A percentile compares a stretch with the other conserved stretches of the same genome.
Evolutionary conservation across 2,329 filamentous ascomycete species (phyloP).

Genomic region (Alternaria sp.): DNA sequence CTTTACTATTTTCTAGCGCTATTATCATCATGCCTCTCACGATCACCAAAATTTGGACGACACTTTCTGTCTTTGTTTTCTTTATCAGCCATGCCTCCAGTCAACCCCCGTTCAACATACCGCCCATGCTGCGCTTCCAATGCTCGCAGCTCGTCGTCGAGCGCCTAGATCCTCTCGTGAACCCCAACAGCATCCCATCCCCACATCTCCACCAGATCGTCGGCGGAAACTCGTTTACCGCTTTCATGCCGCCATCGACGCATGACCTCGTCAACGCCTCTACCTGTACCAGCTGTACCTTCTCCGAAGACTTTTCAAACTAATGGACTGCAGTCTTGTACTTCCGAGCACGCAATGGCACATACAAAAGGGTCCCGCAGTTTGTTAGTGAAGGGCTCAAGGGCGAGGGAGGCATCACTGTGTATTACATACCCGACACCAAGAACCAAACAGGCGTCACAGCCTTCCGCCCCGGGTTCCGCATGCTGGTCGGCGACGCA

Average conservation of each 20-base stretch:
- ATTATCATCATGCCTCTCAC: neutral
- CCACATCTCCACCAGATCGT: conserved; percentile 38
- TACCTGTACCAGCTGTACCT: conserved; percentile 51
- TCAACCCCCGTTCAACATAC: neutral
- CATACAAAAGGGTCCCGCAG: conserved; percentile 41
- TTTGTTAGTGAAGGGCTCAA: conserved; percentile 26
- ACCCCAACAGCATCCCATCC: conserved; percentile 31
- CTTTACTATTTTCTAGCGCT: neutral
- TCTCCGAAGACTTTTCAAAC: conserved; percentile 42
- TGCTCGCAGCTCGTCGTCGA: conserved; percentile 40
- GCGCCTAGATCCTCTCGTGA: conserved; percentile 38
- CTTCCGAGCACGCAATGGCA: conserved; percentile 41
- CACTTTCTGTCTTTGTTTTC: neutral
- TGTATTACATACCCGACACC: conserved; percentile 39
- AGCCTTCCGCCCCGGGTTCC: conserved; percentile 68
- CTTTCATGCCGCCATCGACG: conserved; percentile 46
- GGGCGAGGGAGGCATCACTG: conserved; percentile 38
- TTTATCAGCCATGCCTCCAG: neutral
- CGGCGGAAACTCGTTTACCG: conserved; percentile 37
- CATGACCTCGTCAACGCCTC: conserved; percentile 38
- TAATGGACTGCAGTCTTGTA: conserved; percentile 45
- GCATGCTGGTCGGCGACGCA: conserved; percentile 56
- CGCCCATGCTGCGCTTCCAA: conserved; percentile 34
- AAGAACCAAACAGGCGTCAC: conserved; percentile 53
- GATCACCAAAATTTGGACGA: neutral